Evolutionary conservation across 78 protist genomes (phyloP), one percentile per base, ranked within the genome.

Genomic region (Creolimax fragrantissima): DNA sequence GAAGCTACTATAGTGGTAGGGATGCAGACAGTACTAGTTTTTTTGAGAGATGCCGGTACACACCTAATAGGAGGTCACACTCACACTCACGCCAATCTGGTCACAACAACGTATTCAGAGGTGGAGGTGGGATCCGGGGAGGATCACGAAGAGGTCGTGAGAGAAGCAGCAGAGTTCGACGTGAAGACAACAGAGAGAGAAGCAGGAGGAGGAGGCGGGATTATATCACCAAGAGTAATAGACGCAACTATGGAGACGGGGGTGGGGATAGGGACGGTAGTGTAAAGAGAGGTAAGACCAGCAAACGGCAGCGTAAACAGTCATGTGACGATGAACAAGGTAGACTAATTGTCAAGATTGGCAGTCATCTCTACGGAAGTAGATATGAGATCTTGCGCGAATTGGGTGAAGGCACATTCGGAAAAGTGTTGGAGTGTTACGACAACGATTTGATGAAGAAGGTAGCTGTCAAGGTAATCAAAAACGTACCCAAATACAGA

Each of bases 401-500:
- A 24, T 93, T 94, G 35, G 97, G 97, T 24, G 88, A 89, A 17
- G 97, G 97, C 47, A 95, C 97, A 24, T 96, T 96, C 35, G 94
- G 96, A 81, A 92, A 91, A 32, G 97, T 96, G 2, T 94, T 93
- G 3, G 95, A 93, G 85, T 93, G 95, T 66, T 5, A 6, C 5
- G 90, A 88, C 6, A 6, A 6, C 37, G 43, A 24, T 35, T 45
- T 5, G 17, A 94, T 94, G 45, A 6, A 36, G 43, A 11, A 89
- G 2, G 39, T 39, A 37, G 98, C 98, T 11, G 89, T 97, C 32
- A 97, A 97, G 93, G 95, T 97, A 2, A 95, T 97, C 67, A 84
- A 97, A 39, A 81, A 84, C 89, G 43, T 42, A 42, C 41, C 92
- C 45, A 88, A 94, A 89, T 83, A 89, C 35, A 45, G 93, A 44